Evolutionary conservation across 1,284 basidiomycete species (phyloP), one percentile per base, ranked within the genome.

Genomic region (Gomphus sp.): DNA sequence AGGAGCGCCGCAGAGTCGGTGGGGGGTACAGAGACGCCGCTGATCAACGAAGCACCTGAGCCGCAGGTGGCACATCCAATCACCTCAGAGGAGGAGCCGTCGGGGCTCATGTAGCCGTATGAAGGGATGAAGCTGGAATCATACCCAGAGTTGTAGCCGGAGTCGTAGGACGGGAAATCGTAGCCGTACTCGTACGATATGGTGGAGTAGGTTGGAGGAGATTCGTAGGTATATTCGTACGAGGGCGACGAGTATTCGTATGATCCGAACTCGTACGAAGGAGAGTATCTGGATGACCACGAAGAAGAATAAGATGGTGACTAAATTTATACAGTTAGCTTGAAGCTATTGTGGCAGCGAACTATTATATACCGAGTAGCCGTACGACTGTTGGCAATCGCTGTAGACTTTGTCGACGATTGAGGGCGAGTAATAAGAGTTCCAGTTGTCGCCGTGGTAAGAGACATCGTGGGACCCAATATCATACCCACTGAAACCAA

Each of bases 371-470:
- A 57, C 55, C 16, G 47, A 57, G 48, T 49, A 57, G 22, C 47
- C 47, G 47, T 57, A 57, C 0, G 55, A 48, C 33, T 49, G 44
- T 18, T 57, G 55, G 39, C 31, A 34, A n/a, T 41, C 9, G 31
- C 33, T 33, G 25, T 54, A 59, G 34, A 36, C 45, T 22, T n/a
- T 22, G 47, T 53, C 52, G 25, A 66, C 65, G 34, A 56, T 60
- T 9, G n/a, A 43, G 2, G 65, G 64, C 7, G 63, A 64, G 37
- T 52, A 59, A 10, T 43, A 11, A 39, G 62, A 48, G 52, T 65
- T 59, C 65, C 65, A 66, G 62, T 65, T 65, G 62, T 59, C 61
- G 44, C 64, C 64, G 9, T 28, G 36, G 52, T 65, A 59, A 28
- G 39, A 37, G 37, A 63, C 55, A 22, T 62, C 60, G 50, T 63